Percentiles rank a stretch among this genome's conserved stretches.
phyloP scores from a whole-genome alignment of 1,284 basidiomycete genomes.

The Sanghuangporus baumii region DNA sequence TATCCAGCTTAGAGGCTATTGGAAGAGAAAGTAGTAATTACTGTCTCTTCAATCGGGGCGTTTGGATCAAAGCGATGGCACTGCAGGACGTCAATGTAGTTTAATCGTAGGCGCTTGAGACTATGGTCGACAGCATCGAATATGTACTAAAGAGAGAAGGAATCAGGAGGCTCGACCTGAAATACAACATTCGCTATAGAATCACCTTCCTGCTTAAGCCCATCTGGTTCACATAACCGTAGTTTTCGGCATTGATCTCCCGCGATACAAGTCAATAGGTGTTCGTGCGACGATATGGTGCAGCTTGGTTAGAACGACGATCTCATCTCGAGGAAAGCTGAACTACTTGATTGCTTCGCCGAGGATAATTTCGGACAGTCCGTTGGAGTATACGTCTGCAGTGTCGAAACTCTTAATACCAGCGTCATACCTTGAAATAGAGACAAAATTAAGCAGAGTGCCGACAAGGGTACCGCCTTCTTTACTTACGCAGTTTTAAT shows the following conservation, averaged over 20 bases:
- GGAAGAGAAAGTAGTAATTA: background rate
- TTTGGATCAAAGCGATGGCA: conserved; percentile 42
- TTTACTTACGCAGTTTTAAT: conserved; percentile 26
- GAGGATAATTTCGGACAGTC: conserved; percentile 67
- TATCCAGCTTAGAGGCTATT: conserved; percentile 25
- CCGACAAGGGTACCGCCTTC: background rate
- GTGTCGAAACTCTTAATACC: conserved; percentile 43
- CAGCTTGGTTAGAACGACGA: conserved; percentile 71
- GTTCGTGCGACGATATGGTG: background rate
- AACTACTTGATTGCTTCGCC: conserved; percentile 75
- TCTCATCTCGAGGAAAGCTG: conserved; percentile 65
- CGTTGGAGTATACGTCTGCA: conserved; percentile 58
- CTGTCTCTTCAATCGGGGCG: conserved; percentile 37
- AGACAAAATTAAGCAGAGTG: background rate
- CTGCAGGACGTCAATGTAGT: conserved; percentile 34
- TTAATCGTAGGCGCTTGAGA: conserved; percentile 30
- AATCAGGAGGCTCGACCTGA: background rate
- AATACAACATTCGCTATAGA: background rate
- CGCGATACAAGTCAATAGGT: background rate
- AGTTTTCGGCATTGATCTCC: conserved; percentile 17
- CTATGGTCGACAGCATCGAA: conserved; percentile 35
- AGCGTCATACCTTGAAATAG: conserved; percentile 24
- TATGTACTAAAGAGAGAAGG: conserved; percentile 23
- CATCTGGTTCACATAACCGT: conserved; percentile 35
- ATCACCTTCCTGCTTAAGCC: conserved; percentile 35